A percentile compares a stretch with the other conserved stretches of the same genome.
Conservation (phyloP, 352 stramenopile species). For the Blastocystis sp. region DNA sequence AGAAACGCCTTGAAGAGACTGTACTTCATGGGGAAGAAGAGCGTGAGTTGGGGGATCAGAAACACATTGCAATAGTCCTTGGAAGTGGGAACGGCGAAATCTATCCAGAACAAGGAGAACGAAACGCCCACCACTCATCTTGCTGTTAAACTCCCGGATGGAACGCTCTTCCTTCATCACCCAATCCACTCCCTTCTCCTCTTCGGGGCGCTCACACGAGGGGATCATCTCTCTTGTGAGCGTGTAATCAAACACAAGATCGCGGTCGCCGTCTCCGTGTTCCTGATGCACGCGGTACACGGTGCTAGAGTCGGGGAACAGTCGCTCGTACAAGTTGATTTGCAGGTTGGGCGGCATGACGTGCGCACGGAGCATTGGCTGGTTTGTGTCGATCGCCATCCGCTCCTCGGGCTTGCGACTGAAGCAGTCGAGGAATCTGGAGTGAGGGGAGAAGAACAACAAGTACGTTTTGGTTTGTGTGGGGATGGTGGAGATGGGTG, state of each 20-base stretch:
- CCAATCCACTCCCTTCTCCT: neutral
- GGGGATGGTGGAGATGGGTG: neutral
- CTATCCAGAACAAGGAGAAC: too few relatives aligned
- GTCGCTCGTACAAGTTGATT: neutral
- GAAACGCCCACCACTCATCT: too few relatives aligned
- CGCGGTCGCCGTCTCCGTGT: neutral
- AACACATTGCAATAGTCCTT: neutral
- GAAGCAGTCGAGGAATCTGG: neutral
- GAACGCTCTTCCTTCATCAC: neutral
- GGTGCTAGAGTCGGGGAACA: neutral
- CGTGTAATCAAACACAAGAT: neutral
- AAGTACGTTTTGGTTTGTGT: neutral
- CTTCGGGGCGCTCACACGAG: neutral
- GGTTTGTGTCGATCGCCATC: neutral
- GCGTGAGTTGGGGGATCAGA: conserved; percentile 22
- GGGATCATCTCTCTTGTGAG: neutral
- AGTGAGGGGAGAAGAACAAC: neutral
- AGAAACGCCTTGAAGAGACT: neutral
- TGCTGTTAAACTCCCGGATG: too few relatives aligned
- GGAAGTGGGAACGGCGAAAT: too few relatives aligned
- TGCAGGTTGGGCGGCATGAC: neutral
- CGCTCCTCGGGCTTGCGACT: neutral
- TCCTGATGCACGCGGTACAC: neutral
- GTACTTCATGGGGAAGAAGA: conserved; percentile 8
- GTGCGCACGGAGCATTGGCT: neutral